These are phyloP conservation scores for Nepenthes alata DNA, from an alignment of 179 eudicot species.

Conservation along the genomic window DNA sequence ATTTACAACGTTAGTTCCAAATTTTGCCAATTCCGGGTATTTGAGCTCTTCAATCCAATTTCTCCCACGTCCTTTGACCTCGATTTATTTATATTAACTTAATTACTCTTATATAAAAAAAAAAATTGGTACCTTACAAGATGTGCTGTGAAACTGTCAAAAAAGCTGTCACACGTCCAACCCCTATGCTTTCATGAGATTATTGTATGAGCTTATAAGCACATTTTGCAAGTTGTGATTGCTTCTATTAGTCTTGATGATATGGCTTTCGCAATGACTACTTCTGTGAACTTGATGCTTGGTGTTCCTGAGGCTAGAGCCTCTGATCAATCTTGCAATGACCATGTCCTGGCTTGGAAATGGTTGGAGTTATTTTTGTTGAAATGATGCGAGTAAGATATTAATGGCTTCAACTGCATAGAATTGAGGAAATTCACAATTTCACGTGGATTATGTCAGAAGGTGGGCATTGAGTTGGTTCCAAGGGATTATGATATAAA, in stretches of 20 bases:
- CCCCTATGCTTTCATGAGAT: constrained; percentile 98
- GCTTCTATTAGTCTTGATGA: too few species aligned
- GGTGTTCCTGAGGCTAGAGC: too few species aligned
- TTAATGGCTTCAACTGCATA: constrained; percentile 54
- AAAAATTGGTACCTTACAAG: too few species aligned
- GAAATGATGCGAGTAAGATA: constrained; percentile 84
- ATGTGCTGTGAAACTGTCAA: constrained; percentile 63
- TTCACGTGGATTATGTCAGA: constrained; percentile 93
- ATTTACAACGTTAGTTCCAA: too few species aligned
- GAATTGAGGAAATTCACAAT: constrained; percentile 89
- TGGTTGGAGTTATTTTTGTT: constrained; percentile 78
- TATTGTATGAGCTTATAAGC: constrained; percentile 74
- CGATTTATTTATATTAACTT: too few species aligned
- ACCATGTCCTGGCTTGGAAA: constrained; percentile 14
- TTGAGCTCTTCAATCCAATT: too few species aligned
- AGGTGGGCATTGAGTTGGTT: constrained; percentile 97
- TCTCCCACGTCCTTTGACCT: too few species aligned
- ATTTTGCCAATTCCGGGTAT: too few species aligned
- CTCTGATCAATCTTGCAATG: too few species aligned
- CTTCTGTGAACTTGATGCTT: constrained; percentile 40
- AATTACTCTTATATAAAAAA: too few species aligned
- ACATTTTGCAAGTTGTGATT: too few species aligned
- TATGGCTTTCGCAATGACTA: constrained; percentile 63
- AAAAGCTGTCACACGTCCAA: constrained; percentile 94
- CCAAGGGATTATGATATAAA: constrained; percentile 93